phyloP scores from a whole-genome alignment of 129 eudicot species.

The Gnaphalium uliginosum region DNA sequence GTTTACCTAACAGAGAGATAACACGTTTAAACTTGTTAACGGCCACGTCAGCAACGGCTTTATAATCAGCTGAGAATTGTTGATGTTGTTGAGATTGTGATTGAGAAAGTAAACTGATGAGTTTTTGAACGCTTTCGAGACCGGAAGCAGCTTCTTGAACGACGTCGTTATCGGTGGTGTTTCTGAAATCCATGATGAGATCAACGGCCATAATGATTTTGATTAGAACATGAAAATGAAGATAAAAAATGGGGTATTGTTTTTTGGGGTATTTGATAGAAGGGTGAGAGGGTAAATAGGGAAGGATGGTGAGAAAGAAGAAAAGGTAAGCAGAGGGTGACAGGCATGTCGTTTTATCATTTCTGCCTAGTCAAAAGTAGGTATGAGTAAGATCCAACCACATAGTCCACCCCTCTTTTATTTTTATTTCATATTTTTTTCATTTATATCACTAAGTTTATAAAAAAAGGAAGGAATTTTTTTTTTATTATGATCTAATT shows the following conservation, averaged over 20 bases:
- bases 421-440: neutral
- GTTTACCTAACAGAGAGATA: constrained; percentile 63
- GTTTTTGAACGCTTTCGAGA: constrained; percentile 68
- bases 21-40: constrained; percentile 66
- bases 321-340: constrained; percentile 51
- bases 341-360: constrained; percentile 51
- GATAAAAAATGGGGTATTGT: neutral
- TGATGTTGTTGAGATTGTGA: constrained; percentile 3
- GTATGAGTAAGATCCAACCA: constrained; percentile 62
- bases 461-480: too few relatives aligned
- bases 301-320: constrained; percentile 4
- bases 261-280: constrained; percentile 7
- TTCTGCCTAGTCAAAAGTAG: constrained; percentile 64
- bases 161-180: constrained; percentile 48
- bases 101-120: constrained; percentile 56
- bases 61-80: constrained; percentile 31
- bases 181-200: constrained; percentile 53
- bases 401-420: constrained; percentile 27
- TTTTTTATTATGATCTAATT: too few relatives aligned
- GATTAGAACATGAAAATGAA: constrained; percentile 9
- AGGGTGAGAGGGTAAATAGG: constrained; percentile 33
- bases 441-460: too few relatives aligned
- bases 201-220: constrained; percentile 59
- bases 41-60: constrained; percentile 67
- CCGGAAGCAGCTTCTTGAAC: constrained; percentile 84